Percentiles rank a stretch among this genome's conserved stretches.
These are phyloP conservation scores for Plasmopara halstedii DNA, from an alignment of 352 stramenopile genomes.

Conservation along the genomic window DNA sequence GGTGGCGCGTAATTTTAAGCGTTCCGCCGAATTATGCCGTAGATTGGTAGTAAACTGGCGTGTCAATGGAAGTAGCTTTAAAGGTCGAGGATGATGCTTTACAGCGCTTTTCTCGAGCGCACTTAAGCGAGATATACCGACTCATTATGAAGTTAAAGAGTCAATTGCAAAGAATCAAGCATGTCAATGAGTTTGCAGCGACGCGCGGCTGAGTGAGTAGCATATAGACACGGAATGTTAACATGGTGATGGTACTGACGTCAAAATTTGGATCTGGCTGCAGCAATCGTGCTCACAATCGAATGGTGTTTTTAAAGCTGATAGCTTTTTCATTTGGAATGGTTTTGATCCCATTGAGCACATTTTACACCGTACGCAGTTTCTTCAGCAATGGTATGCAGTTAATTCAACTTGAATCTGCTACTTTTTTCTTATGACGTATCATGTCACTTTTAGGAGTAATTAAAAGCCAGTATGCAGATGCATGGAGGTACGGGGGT, in stretches of 20 bases:
- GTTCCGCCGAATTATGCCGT: no score
- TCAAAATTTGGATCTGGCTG: background rate
- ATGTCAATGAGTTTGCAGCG: slow-evolving; percentile 36
- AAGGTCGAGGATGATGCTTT: no score
- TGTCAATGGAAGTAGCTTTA: no score
- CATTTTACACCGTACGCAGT: slow-evolving; percentile 53
- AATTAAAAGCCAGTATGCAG: slow-evolving; percentile 26
- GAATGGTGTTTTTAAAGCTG: slow-evolving; percentile 65
- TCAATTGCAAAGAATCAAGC: slow-evolving; percentile 3
- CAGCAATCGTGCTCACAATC: slow-evolving; percentile 70
- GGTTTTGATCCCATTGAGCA: slow-evolving; percentile 44
- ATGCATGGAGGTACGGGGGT: slow-evolving; percentile 57
- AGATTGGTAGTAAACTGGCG: no score
- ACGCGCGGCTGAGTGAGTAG: slow-evolving; percentile 29
- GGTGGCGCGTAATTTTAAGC: no score
- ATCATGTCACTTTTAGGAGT: slow-evolving; percentile 16
- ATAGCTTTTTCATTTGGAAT: slow-evolving; percentile 68
- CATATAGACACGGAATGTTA: background rate
- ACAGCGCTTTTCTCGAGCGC: slow-evolving; percentile 19
- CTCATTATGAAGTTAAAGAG: background rate
- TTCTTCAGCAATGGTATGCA: slow-evolving; percentile 36
- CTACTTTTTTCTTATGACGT: background rate
- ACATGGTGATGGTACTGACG: background rate
- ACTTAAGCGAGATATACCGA: slow-evolving; percentile 26
- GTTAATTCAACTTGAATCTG: background rate